A percentile compares a stretch with the other conserved stretches of the same genome.
These are phyloP conservation scores for Striga asiatica DNA, from an alignment of 257 asterid genomes.

Conservation along the genomic window DNA sequence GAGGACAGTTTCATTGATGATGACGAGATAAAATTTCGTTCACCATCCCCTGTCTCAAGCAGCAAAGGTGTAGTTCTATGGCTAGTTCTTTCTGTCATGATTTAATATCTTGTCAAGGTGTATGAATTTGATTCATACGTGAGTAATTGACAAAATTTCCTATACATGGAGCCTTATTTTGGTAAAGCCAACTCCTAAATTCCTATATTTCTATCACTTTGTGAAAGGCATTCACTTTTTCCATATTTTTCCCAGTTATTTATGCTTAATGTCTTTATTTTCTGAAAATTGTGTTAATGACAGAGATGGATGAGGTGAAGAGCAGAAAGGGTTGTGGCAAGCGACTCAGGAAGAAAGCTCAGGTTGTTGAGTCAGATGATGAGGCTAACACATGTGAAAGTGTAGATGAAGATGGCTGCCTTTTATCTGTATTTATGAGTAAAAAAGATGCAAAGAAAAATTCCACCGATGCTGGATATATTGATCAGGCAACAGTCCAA, in stretches of 20 bases:
- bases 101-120: background rate
- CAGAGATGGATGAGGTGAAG: slow-evolving; percentile 23
- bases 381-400: slow-evolving; percentile 32
- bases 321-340: slow-evolving; percentile 23
- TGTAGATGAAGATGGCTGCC: slow-evolving; percentile 41
- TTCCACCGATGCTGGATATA: slow-evolving; percentile 18
- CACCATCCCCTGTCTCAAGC: slow-evolving; percentile 38
- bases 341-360: slow-evolving; percentile 37
- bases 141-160: background rate
- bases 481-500: slow-evolving; percentile 14
- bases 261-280: slow-evolving; percentile 1
- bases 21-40: slow-evolving; percentile 22
- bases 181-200: background rate
- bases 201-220: too few species aligned
- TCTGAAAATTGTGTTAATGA: slow-evolving; percentile 12
- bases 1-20: slow-evolving; percentile 76
- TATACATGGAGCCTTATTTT: background rate
- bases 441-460: slow-evolving; percentile 19
- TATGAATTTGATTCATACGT: background rate
- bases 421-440: slow-evolving; percentile 34
- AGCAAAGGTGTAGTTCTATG: slow-evolving; percentile 25
- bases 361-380: slow-evolving; percentile 48
- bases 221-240: background rate
- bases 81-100: background rate
- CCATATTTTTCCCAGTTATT: background rate